These are phyloP conservation scores for Penicillium herquei DNA, from an alignment of 495 filamentous ascomycete species.

Conservation along the genomic window DNA sequence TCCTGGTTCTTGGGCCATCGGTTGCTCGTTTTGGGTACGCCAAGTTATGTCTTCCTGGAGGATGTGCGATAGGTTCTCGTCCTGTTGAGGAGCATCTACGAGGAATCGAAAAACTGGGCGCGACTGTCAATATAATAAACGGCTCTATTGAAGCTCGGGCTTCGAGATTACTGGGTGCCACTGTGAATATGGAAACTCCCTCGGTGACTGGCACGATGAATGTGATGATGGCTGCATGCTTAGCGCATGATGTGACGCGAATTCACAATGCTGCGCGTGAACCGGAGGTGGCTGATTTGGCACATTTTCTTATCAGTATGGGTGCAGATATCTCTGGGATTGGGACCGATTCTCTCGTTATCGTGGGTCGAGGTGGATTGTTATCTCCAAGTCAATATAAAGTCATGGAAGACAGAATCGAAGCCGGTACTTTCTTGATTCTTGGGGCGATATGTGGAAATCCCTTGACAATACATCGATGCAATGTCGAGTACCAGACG, in stretches of 20 bases:
- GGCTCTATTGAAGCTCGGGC: neutral
- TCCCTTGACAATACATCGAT: neutral
- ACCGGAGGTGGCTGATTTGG: neutral
- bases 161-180: neutral
- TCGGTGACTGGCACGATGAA: neutral
- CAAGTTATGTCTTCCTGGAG: neutral
- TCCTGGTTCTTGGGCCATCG: neutral
- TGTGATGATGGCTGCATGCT: neutral
- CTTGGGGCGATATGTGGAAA: neutral
- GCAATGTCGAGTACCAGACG: neutral
- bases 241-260: neutral
- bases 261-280: neutral
- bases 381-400: neutral
- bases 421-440: constrained; percentile 4
- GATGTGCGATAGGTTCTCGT: neutral
- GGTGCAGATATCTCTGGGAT: neutral
- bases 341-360: neutral
- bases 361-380: neutral
- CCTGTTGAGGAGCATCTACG: neutral
- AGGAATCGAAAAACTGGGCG: neutral
- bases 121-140: neutral
- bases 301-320: neutral
- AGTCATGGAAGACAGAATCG: constrained; percentile 1
- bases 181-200: neutral
- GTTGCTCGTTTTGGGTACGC: neutral